Percentiles rank a stretch among this genome's conserved stretches.
Evolutionary conservation across 805 yeast genomes (phyloP).

Genomic region (Diddensiella santjacobensis): DNA sequence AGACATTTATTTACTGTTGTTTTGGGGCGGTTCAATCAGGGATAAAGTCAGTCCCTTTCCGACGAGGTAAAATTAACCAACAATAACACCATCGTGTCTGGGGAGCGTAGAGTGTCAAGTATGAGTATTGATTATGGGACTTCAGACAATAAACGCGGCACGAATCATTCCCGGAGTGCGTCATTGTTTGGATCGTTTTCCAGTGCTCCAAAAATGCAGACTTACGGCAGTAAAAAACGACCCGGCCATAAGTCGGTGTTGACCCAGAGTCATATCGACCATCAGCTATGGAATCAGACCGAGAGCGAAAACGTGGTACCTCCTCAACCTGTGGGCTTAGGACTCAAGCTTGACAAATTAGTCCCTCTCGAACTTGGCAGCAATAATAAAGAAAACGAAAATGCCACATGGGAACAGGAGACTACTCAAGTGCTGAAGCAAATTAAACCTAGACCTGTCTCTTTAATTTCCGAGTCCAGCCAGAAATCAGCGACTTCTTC

Average conservation of each 20-base stretch:
- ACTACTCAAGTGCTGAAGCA: conserved; percentile 19
- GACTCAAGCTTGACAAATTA: conserved; percentile 8
- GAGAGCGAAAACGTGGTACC: conserved; percentile 1
- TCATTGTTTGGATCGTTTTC: conserved; percentile 15
- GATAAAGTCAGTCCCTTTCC: too few relatives aligned
- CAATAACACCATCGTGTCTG: too few relatives aligned
- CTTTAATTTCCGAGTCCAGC: conserved; percentile 6
- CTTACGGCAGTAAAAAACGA: conserved; percentile 18
- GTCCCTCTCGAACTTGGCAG: conserved; percentile 11
- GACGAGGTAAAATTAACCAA: too few relatives aligned
- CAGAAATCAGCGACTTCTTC: conserved; percentile 4
- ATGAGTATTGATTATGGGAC: neutral
- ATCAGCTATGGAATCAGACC: conserved; percentile 20
- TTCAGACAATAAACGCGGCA: neutral
- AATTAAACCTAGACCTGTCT: conserved; percentile 13
- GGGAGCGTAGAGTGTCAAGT: too few relatives aligned
- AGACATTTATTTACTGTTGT: too few relatives aligned
- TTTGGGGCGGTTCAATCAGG: neutral
- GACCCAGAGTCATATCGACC: conserved; percentile 17
- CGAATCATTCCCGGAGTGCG: conserved; percentile 8
- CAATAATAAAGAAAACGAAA: conserved; percentile 13
- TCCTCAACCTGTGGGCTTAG: conserved; percentile 15
- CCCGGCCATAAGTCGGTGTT: conserved; percentile 13
- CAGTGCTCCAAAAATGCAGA: conserved; percentile 2
- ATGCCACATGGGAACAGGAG: conserved; percentile 18